A percentile compares a stretch with the other conserved stretches of the same genome.
These are phyloP conservation scores for Petasospora rhodanensis DNA, from an alignment of 1,139 yeast species.

Conservation along the genomic window DNA sequence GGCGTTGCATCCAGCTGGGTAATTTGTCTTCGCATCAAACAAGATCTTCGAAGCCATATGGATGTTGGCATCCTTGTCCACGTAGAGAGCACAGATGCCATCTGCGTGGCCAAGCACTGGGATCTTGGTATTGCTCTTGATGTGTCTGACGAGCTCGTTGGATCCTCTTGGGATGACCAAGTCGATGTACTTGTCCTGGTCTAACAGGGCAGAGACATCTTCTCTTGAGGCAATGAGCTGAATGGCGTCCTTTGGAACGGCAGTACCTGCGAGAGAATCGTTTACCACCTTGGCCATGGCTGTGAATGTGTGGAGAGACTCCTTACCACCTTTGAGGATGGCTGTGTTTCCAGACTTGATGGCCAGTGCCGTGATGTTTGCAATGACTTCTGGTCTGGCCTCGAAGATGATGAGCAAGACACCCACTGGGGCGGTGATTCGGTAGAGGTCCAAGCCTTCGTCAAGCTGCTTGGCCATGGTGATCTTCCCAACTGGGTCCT, in stretches of 20 bases:
- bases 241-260: slow-evolving; percentile 74
- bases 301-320: slow-evolving; percentile 77
- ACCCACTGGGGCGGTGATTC: slow-evolving; percentile 93
- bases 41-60: slow-evolving; percentile 69
- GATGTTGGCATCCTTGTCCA: slow-evolving; percentile 72
- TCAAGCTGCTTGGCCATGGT: slow-evolving; percentile 82
- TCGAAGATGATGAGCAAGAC: slow-evolving; percentile 91
- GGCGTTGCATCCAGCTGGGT: slow-evolving; percentile 98
- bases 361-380: slow-evolving; percentile 93
- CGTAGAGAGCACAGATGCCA: slow-evolving; percentile 87
- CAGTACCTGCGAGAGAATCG: slow-evolving; percentile 50
- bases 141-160: slow-evolving; percentile 79
- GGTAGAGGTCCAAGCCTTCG: slow-evolving; percentile 74
- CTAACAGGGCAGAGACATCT: slow-evolving; percentile 78
- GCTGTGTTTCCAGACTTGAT: slow-evolving; percentile 96
- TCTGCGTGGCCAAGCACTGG: slow-evolving; percentile 99
- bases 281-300: slow-evolving; percentile 74
- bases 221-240: slow-evolving; percentile 86
- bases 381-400: slow-evolving; percentile 97
- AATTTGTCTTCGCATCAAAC: slow-evolving; percentile 88
- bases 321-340: slow-evolving; percentile 96
- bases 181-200: slow-evolving; percentile 87
- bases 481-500: slow-evolving; percentile 86
- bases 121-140: slow-evolving; percentile 83
- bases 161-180: slow-evolving; percentile 97